Base-by-base conservation (phyloP, 805 yeast genomes). In the Candida schatavii region DNA sequence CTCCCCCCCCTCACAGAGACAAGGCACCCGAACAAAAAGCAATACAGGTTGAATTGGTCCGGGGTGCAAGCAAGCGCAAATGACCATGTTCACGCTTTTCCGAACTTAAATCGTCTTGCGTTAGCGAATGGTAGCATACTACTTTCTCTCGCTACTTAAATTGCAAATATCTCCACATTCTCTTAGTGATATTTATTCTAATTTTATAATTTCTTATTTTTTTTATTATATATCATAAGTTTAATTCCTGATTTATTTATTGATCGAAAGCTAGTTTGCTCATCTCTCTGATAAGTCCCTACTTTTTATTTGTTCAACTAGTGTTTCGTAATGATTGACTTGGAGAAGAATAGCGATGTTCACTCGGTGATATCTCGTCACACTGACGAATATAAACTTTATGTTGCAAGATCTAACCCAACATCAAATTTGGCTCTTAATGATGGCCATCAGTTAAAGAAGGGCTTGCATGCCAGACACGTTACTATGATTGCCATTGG, bases 401-500 rank as follows among this genome's bases (percentile, higher is more conserved):
- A 70, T 22, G 72, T 74, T 42, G 58, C 72, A 15, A 63, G 64
- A 57, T 73, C 78, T 13, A 63, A 60, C 43, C 78, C 78, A 1
- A 42, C 55, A n/a, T 46, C 59, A 27, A 49, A 59, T 18, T 47
- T 64, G 5, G 70, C 70, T 22, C 41, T 49, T 13, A 57, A 56
- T 9, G 75, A 69, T 23, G 78, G 78, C 6, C 75, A 69, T 43
- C 57, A 65, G 45, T 65, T 75, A 49, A 72, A 70, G 45, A 69
- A 70, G 46, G 64, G 64, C 40, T 54, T 73, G 44, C 67, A 73
- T 47, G 75, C 85, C 37, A 61, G 88, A 40, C 88, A 83, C 54
- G 72, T 81, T 48, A 73, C 80, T 42, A 80, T 83, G 85, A 80
- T 83, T 55, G 85, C 93, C 48, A 78, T 87, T 49, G 95, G 93